These are phyloP conservation scores for Penicillium hesseltinei DNA, from an alignment of 2,329 filamentous ascomycete genomes.

Conservation along the genomic window DNA sequence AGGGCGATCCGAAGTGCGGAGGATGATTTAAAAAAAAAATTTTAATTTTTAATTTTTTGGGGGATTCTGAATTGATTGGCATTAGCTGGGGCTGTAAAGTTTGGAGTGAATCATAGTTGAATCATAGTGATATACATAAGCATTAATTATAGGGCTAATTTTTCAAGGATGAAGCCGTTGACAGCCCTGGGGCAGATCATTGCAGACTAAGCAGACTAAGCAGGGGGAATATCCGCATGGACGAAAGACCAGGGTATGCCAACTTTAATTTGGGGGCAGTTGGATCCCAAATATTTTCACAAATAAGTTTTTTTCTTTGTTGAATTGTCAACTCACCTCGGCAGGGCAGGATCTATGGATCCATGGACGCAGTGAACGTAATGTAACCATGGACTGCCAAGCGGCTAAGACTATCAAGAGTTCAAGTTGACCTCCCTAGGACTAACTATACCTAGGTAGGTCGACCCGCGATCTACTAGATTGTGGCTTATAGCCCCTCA, in stretches of 20 bases:
- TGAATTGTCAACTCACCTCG: background rate
- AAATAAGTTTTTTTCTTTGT: background rate
- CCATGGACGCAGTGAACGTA: background rate
- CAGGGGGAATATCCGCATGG: constrained; percentile 19
- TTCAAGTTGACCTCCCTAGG: background rate
- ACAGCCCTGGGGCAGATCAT: constrained; percentile 21
- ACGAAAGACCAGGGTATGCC: constrained; percentile 18
- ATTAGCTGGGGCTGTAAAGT: background rate
- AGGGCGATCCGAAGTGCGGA: constrained; percentile 16
- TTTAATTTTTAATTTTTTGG: background rate
- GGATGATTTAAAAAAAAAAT: constrained; percentile 1
- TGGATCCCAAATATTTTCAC: background rate
- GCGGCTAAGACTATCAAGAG: constrained; percentile 7
- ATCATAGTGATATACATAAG: background rate
- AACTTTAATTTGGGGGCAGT: constrained; percentile 24
- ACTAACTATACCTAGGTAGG: background rate
- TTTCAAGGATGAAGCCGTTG: constrained; percentile 14
- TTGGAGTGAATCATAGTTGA: background rate
- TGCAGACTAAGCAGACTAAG: constrained; percentile 17
- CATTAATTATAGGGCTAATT: background rate
- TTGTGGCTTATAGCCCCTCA: constrained; percentile 8
- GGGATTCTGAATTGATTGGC: background rate
- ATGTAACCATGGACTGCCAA: constrained; percentile 2
- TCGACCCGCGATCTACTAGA: constrained; percentile 8
- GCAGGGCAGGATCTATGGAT: background rate